Evolutionary conservation across 1,284 basidiomycete genomes (phyloP), one percentile per base, ranked within the genome.

Genomic region (Ganoderma sinense): DNA sequence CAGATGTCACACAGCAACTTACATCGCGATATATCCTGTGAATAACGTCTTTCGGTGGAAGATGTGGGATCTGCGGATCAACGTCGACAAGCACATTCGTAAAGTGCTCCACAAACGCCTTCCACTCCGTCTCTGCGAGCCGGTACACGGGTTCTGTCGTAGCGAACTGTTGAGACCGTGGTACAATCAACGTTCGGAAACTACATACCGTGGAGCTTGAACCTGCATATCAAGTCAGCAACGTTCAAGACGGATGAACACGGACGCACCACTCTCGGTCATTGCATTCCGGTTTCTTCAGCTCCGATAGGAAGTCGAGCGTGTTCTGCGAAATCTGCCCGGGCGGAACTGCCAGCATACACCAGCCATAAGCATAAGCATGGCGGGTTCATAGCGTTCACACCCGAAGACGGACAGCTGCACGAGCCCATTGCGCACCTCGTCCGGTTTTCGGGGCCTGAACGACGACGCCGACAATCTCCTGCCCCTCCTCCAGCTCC

Each of bases 241-340:
- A 39, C 5, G 29, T 31, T 56, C 53, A 61, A 0, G 39, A 18
- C 23, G 59, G 36, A 11, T 31, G 23, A 53, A 26, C 48, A 36
- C 48, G 33, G 16, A 43, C 33, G 23, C 41, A 36, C 96, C 96
- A 98, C 78, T 95, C 89, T 18, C 96, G 87, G 76, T 97, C 94
- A 71, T 98, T 98, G 75, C 89, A 91, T 62, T 88, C 85, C 1
- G 94, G 94, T 72, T 94, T 88, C 76, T 87, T 85, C 59, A 98
- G 82, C 60, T 92, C 85, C 7, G 77, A 80, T 69, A 97, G 81
- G 78, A 97, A 97, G 75, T 93, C 82, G 40, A 98, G 79, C 1
- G 94, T 94, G 75, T 97, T 96, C 73, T 89, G 84, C 1, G 95
- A 97, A 77, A 98, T 91, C 77, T 91, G 90, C 2, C 96, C 96